phyloP scores from a whole-genome alignment of 2,329 filamentous ascomycete species.

The Akanthomyces muscarius region DNA sequence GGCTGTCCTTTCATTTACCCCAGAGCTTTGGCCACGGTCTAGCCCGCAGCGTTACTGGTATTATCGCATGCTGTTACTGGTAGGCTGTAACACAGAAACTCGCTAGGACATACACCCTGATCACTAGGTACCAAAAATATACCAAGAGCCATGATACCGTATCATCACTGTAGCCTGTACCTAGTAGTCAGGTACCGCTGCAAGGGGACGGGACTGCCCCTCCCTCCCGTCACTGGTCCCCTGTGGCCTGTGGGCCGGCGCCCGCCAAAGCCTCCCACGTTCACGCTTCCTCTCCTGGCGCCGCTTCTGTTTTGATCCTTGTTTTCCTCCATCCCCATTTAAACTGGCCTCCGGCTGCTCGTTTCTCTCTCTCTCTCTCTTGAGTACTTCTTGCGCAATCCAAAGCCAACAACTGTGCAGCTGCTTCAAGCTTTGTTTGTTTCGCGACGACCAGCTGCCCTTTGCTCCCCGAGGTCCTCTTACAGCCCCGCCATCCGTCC shows the following conservation, averaged over 20 bases:
- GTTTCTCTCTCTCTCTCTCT: not conserved
- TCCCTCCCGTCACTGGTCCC: not conserved
- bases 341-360: not conserved
- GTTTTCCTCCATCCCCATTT: conserved; percentile 9
- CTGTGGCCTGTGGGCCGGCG: not conserved
- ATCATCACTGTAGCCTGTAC: not conserved
- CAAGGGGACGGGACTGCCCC: conserved; percentile 1
- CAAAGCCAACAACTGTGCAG: not conserved
- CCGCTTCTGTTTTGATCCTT: conserved; percentile 17
- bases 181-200: not conserved
- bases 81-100: not conserved
- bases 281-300: conserved; percentile 10
- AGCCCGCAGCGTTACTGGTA: not conserved
- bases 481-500: conserved; percentile 13
- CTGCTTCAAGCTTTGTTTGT: not conserved
- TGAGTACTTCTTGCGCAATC: not conserved
- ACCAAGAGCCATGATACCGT: not conserved
- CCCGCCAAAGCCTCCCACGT: conserved; percentile 5
- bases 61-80: not conserved
- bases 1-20: conserved; percentile 3
- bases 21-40: not conserved
- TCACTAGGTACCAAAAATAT: not conserved
- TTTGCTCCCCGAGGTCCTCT: not conserved
- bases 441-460: conserved; percentile 3
- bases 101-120: not conserved